Evolutionary conservation across 106 monocot genomes (phyloP), one percentile per base, ranked within the genome.

Genomic region (Acorus gramineus): DNA sequence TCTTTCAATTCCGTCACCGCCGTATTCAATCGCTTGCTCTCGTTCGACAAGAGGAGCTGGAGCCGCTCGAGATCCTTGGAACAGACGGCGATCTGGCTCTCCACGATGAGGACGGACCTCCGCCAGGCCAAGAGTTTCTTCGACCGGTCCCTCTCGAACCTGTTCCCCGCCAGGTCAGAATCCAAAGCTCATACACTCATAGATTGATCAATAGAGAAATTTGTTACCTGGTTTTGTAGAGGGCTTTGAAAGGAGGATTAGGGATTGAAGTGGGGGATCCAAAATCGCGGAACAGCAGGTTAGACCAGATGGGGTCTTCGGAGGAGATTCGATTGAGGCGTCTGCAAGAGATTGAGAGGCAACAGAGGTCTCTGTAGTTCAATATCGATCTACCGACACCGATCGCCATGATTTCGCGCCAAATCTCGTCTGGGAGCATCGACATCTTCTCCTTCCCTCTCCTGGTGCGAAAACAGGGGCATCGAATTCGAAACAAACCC

Each of bases 141-240:
- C 46, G 74, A 82, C 74, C 76, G 82, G 46, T 79, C 76, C 81
- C 81, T 87, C 82, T 88, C 87, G 66, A 81, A 98, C 85, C 90
- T 96, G 60, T 57, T 44, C 43, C 13, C 7, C 8, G 4, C 56
- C 6, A 28, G 1, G 0, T 28, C 28, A 28, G 28, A 28, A 28
- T 28, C 28, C 28, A 28, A 28, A 28, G 28, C 28, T 28, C 28
- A 1, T 28, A 1, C 28, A 28, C 0, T 28, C 28, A 28, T 28
- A 28, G 28, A 28, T 28, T 28, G 28, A 28, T 28, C 28, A 28
- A 28, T 28, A 28, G 28, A 28, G 28, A 28, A 1, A 28, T 28
- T 28, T 1, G 28, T 28, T 78, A 93, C 93, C 68, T 82, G 57
- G 66, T 79, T 45, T 66, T 83, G 81, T 98, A 98, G 50, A 85